These are phyloP conservation scores for Suillus plorans DNA, from an alignment of 768 basidiomycete genomes.

Conservation along the genomic window DNA sequence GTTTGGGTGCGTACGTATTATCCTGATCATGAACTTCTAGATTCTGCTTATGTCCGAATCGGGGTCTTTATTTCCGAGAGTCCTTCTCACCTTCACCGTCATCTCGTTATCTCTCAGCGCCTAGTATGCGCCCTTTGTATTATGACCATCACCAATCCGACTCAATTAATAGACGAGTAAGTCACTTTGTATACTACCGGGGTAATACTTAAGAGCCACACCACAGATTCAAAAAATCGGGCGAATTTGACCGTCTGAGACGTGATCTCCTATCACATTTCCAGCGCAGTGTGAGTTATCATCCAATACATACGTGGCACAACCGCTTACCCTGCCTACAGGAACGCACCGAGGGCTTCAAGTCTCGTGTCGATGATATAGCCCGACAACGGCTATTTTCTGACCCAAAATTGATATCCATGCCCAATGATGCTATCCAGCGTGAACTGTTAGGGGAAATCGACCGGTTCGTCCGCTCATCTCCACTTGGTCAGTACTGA, in stretches of 20 bases:
- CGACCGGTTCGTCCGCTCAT: slow-evolving; percentile 50
- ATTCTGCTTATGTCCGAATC: slow-evolving; percentile 1
- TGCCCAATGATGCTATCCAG: slow-evolving; percentile 51
- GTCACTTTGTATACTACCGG: slow-evolving; percentile 11
- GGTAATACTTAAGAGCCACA: neutral
- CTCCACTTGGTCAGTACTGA: neutral
- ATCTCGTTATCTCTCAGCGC: neutral
- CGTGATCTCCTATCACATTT: slow-evolving; percentile 64
- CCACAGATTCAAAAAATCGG: slow-evolving; percentile 73
- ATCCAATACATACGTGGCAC: slow-evolving; percentile 3
- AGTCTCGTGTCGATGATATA: slow-evolving; percentile 60
- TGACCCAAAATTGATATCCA: slow-evolving; percentile 53
- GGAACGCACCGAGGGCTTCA: slow-evolving; percentile 54
- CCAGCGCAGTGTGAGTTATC: slow-evolving; percentile 53
- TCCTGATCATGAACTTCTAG: neutral
- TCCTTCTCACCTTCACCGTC: neutral
- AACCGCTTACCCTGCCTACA: slow-evolving; percentile 24
- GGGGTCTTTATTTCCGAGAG: neutral
- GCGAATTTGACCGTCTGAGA: slow-evolving; percentile 73
- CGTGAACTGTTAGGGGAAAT: slow-evolving; percentile 71
- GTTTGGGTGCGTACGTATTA: neutral
- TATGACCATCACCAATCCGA: slow-evolving; percentile 57
- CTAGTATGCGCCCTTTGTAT: slow-evolving; percentile 5
- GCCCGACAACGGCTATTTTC: slow-evolving; percentile 53
- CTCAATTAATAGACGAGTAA: slow-evolving; percentile 65